A percentile compares a stretch with the other conserved stretches of the same genome.
phyloP scores from a whole-genome alignment of 768 basidiomycete genomes.

The Suillus discolor region DNA sequence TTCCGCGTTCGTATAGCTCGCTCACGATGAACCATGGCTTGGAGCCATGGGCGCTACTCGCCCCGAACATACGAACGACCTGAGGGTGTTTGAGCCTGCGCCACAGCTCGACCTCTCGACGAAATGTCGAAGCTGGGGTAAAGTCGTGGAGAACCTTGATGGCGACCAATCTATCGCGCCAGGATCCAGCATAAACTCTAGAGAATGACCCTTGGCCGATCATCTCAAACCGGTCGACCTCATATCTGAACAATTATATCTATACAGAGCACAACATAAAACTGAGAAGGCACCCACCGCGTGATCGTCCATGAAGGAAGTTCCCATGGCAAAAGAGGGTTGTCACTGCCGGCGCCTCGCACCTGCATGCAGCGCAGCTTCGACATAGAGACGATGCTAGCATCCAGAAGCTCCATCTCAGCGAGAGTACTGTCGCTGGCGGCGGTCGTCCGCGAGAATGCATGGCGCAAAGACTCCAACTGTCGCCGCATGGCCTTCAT shows the following conservation, averaged over 20 bases:
- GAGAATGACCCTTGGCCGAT: constrained; percentile 79
- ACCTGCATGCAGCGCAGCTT: constrained; percentile 48
- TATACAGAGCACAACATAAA: background rate
- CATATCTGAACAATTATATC: constrained; percentile 50
- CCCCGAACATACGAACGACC: constrained; percentile 75
- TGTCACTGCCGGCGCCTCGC: background rate
- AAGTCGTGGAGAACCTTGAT: constrained; percentile 71
- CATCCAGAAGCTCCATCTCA: constrained; percentile 71
- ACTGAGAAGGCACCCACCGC: constrained; percentile 36
- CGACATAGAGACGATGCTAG: constrained; percentile 68
- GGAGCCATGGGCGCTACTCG: constrained; percentile 68
- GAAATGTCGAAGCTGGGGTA: constrained; percentile 65
- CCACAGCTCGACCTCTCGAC: constrained; percentile 75
- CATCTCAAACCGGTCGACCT: constrained; percentile 69
- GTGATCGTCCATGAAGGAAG: constrained; percentile 82
- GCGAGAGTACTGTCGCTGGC: background rate
- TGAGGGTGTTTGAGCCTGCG: constrained; percentile 65
- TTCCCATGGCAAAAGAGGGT: constrained; percentile 17
- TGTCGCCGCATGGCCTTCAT: constrained; percentile 4
- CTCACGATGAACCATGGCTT: constrained; percentile 82
- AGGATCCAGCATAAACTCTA: constrained; percentile 73
- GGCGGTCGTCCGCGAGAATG: background rate
- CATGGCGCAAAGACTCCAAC: background rate
- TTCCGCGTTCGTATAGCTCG: constrained; percentile 69
- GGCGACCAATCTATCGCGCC: constrained; percentile 66